Base-by-base conservation (phyloP, 768 basidiomycete species). In the Lactarius pseudohatsudake region DNA sequence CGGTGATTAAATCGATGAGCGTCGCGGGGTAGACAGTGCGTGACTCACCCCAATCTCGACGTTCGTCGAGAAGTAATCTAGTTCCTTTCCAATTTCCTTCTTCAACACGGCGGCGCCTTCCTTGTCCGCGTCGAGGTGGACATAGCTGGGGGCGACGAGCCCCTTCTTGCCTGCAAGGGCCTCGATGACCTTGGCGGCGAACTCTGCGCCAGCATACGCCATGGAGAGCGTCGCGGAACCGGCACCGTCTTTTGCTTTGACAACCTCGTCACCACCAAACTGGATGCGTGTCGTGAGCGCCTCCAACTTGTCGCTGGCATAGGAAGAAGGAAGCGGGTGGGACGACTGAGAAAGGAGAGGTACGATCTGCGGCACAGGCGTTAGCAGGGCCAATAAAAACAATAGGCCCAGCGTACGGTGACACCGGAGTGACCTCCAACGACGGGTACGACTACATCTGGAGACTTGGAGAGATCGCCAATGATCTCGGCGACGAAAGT, bases 181-280 rank as follows among this genome's bases (percentile, higher is more conserved):
- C 53, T 87, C 85, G 74, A 98, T 82, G 74, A 98, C 80, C 74
- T 93, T 91, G 71, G 77, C 77, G 34, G 94, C 86, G 74, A 98
- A 98, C 78, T 94, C 88, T 59, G 91, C 92, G 65, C 95, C 96
- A 60, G 96, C 92, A 72, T 90, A 94, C 1, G 94, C 94, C 95
- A 98, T 98, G 40, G 92, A 94, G 64, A 96, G 86, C n/a, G 95
- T 97, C 10, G 96, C 96, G 38, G 93, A 95, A 55, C 97, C 97
- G 61, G 88, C 87, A 70, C 89, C 89, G 73, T 93, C 90, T 82
- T 99, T 99, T 54, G 97, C 97, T 80, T 97, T 91, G 76, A 98
- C 96, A 74, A 98, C 96, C 79, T 98, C 96, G 72, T 97, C 96
- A 65, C 95, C 96, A 64, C 96, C 96, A 74, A 92, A 97, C 77